These are phyloP conservation scores for Trichosporon coremiiforme DNA, from an alignment of 1,284 basidiomycete genomes.

Conservation along the genomic window DNA sequence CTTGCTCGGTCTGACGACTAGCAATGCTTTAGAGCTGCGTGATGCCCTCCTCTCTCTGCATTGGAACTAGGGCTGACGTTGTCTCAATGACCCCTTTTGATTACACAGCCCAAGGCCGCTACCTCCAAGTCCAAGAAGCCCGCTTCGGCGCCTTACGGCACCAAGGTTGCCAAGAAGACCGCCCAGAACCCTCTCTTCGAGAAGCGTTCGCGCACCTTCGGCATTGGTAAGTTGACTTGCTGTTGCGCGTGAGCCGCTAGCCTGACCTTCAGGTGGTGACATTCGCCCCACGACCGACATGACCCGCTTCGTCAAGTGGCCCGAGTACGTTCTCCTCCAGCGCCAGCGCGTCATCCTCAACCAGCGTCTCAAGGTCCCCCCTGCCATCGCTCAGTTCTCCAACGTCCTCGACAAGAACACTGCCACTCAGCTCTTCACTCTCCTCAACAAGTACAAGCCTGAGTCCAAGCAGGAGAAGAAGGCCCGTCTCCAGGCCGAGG, in stretches of 20 bases:
- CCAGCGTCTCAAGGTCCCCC: conserved; percentile 98
- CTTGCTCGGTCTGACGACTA: conserved; percentile 15
- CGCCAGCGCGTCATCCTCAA: conserved; percentile 98
- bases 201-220: conserved; percentile 85
- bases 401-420: conserved; percentile 99
- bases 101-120: conserved; percentile 55
- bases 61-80: conserved; percentile 41
- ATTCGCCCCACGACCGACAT: conserved; percentile 88
- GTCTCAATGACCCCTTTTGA: conserved; percentile 54
- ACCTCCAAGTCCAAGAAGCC: conserved; percentile 58
- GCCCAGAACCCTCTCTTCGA: conserved; percentile 97
- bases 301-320: conserved; percentile 99
- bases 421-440: conserved; percentile 95
- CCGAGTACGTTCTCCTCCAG: conserved; percentile 97
- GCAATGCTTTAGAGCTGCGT: conserved; percentile 39
- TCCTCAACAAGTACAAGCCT: conserved; percentile 83
- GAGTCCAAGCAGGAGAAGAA: conserved; percentile 93
- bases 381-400: conserved; percentile 96
- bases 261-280: conserved; percentile 73
- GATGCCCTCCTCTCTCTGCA: conserved; percentile 37
- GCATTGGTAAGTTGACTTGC: conserved; percentile 70
- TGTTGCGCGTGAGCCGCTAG: neutral
- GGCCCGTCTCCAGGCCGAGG: conserved; percentile 82
- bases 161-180: conserved; percentile 70
- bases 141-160: conserved; percentile 61